phyloP scores from a whole-genome alignment of 306 rosid genomes.

The Pyrus betulifolia region DNA sequence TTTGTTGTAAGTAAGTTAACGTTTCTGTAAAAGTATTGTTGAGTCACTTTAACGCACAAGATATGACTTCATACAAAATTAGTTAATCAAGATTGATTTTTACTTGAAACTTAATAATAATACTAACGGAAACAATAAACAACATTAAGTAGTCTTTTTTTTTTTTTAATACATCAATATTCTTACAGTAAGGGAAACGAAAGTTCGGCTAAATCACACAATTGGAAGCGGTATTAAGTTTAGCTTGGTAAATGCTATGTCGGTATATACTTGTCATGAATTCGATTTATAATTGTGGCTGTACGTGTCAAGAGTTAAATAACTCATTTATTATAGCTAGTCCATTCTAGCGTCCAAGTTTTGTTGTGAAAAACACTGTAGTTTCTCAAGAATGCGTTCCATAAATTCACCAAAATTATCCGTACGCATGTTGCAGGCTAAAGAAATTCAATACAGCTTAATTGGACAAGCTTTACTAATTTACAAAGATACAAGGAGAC shows the following conservation, averaged over 20 bases:
- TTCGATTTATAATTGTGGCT: background rate
- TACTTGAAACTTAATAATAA: background rate
- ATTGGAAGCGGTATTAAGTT: too few species aligned
- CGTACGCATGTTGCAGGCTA: background rate
- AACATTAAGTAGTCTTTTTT: too few species aligned
- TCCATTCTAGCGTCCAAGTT: too few species aligned
- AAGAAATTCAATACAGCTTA: background rate
- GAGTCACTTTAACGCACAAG: background rate
- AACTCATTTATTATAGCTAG: too few species aligned
- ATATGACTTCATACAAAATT: background rate
- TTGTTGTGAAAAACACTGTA: background rate
- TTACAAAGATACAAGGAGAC: background rate
- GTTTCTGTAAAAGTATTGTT: too few species aligned
- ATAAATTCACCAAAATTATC: background rate
- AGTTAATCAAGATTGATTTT: background rate
- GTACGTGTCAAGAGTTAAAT: too few species aligned
- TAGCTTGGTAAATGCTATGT: background rate
- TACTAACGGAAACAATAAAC: background rate
- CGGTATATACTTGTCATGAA: background rate
- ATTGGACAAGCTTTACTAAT: background rate
- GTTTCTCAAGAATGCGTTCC: background rate
- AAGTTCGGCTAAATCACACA: rapidly evolving
- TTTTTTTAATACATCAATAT: background rate
- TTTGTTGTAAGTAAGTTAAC: too few species aligned
- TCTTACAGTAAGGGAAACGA: rapidly evolving